phyloP scores from a whole-genome alignment of 805 yeast species.

The Candida yuanshanica region DNA sequence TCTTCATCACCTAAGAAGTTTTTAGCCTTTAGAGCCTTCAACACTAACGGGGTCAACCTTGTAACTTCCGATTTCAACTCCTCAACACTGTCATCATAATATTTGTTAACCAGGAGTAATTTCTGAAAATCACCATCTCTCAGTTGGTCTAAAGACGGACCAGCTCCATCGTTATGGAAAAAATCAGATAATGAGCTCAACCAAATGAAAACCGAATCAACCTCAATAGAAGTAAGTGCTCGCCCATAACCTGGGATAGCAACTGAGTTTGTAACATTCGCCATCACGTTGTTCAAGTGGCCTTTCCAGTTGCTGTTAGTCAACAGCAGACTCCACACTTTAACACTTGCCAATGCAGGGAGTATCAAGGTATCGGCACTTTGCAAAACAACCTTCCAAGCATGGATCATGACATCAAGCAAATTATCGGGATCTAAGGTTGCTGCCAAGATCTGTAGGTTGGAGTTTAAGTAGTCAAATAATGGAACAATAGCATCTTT shows the following conservation, averaged over 20 bases:
- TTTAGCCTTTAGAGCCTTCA: constrained; percentile 42
- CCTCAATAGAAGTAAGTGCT: constrained; percentile 51
- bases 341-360: constrained; percentile 58
- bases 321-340: constrained; percentile 22
- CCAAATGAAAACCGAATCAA: constrained; percentile 70
- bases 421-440: constrained; percentile 50
- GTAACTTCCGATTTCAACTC: constrained; percentile 55
- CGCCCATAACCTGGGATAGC: constrained; percentile 44
- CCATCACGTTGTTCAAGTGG: constrained; percentile 43
- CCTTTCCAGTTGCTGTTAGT: constrained; percentile 32
- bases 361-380: constrained; percentile 67
- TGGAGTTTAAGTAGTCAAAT: constrained; percentile 67
- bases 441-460: constrained; percentile 57
- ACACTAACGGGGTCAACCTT: constrained; percentile 47
- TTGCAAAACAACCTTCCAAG: constrained; percentile 72
- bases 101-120: constrained; percentile 55
- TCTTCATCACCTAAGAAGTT: constrained; percentile 35
- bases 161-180: constrained; percentile 76
- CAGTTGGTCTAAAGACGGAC: constrained; percentile 63
- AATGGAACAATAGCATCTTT: constrained; percentile 68
- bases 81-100: constrained; percentile 47
- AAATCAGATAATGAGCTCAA: constrained; percentile 62
- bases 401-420: constrained; percentile 61
- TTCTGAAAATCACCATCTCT: constrained; percentile 61
- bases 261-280: constrained; percentile 37